Evolutionary conservation across 495 filamentous ascomycete genomes (phyloP).

Genomic region (Annulohypoxylon stygium): DNA sequence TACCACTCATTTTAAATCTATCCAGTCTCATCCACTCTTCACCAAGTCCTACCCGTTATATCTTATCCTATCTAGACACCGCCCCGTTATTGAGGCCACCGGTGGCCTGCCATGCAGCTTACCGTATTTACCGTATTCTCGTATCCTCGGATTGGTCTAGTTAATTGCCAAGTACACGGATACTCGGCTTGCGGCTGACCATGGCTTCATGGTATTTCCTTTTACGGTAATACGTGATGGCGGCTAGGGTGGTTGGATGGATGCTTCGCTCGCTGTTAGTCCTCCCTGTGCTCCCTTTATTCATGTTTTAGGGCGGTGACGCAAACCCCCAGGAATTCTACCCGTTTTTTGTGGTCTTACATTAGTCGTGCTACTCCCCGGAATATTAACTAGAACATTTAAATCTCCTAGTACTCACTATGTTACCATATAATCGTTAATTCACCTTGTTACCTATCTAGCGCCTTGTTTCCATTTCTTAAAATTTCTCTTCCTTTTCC

Average conservation of each 20-base stretch:
- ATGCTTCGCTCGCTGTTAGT: constrained; percentile 14
- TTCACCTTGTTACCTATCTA: neutral
- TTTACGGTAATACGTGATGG: constrained; percentile 13
- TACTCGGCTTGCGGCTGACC: constrained; percentile 28
- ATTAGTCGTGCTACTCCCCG: constrained; percentile 33
- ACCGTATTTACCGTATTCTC: neutral
- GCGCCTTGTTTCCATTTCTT: neutral
- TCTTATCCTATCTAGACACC: neutral
- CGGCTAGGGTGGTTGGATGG: constrained; percentile 19
- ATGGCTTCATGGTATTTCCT: constrained; percentile 31
- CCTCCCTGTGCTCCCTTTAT: constrained; percentile 8
- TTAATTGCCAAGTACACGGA: constrained; percentile 17
- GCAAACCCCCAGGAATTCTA: constrained; percentile 24
- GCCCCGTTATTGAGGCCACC: constrained; percentile 11
- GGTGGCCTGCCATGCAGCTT: constrained; percentile 1
- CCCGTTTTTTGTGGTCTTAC: constrained; percentile 22
- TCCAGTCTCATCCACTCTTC: neutral
- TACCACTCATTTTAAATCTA: constrained; percentile 14
- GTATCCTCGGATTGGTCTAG: constrained; percentile 12
- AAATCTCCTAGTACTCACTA: neutral
- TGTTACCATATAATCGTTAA: constrained; percentile 4
- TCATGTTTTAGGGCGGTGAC: constrained; percentile 28
- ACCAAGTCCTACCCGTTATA: neutral
- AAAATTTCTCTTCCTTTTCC: neutral
- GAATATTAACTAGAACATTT: constrained; percentile 33